Evolutionary conservation across 805 yeast species (phyloP).

Genomic region (Yamadazyma akitaensis): DNA sequence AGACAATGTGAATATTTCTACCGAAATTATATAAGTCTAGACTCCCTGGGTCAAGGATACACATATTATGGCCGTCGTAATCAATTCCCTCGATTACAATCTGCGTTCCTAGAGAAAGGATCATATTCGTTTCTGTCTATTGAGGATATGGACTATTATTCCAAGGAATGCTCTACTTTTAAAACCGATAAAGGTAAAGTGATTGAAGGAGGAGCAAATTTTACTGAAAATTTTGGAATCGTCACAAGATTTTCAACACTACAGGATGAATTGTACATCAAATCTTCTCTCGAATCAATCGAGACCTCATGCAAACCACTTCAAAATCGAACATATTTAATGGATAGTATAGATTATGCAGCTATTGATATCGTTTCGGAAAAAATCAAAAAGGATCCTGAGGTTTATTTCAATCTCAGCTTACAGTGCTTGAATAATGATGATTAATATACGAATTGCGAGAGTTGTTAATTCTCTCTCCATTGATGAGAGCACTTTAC

Average conservation of each 20-base stretch:
- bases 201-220: background rate
- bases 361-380: constrained; percentile 5
- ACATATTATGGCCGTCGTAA: background rate
- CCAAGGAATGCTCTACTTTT: background rate
- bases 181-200: background rate
- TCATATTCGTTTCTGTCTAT: constrained; percentile 4
- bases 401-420: constrained; percentile 3
- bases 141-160: constrained; percentile 5
- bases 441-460: background rate
- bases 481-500: constrained; percentile 91
- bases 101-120: background rate
- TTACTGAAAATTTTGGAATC: background rate
- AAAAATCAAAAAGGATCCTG: constrained; percentile 6
- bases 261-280: background rate
- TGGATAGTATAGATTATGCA: constrained; percentile 6
- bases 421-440: constrained; percentile 3
- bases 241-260: constrained; percentile 8
- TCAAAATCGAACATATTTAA: background rate
- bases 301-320: constrained; percentile 4
- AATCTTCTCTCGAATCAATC: constrained; percentile 7
- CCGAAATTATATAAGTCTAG: too few relatives aligned
- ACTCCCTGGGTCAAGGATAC: too few relatives aligned
- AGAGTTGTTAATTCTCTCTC: constrained; percentile 78
- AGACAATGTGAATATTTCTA: too few relatives aligned
- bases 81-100: background rate